These are phyloP conservation scores for Neopestalotiopsis sp. DNA, from an alignment of 2,329 filamentous ascomycete species.

Conservation along the genomic window DNA sequence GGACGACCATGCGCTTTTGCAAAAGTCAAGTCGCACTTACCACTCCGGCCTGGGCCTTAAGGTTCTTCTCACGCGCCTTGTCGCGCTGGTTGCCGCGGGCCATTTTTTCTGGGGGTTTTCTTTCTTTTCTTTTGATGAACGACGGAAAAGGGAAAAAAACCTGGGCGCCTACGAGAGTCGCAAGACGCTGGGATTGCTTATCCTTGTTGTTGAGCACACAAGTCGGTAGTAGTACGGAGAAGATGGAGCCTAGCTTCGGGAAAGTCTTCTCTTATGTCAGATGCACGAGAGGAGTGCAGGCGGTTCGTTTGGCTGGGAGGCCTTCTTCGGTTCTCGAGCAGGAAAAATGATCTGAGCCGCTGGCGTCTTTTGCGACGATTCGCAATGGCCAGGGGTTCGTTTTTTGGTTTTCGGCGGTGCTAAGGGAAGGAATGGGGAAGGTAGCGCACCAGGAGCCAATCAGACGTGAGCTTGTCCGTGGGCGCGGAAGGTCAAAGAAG, in stretches of 20 bases:
- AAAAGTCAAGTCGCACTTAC: conserved; percentile 49
- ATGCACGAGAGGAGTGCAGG: conserved; percentile 21
- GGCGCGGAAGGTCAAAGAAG: not conserved
- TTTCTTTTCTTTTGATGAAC: not conserved
- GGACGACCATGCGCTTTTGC: not conserved
- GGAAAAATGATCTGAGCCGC: not conserved
- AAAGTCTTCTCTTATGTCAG: conserved; percentile 11
- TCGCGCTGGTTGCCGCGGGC: conserved; percentile 96
- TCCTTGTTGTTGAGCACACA: not conserved
- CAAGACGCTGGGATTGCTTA: not conserved
- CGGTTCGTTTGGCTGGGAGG: not conserved
- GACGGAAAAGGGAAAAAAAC: not conserved
- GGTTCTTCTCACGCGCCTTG: conserved; percentile 86
- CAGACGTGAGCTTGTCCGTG: not conserved
- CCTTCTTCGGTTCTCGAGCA: not conserved
- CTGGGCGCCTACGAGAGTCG: not conserved
- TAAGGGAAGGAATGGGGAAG: not conserved
- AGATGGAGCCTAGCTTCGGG: not conserved
- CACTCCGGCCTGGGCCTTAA: conserved; percentile 68
- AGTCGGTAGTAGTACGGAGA: not conserved
- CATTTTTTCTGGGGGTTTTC: conserved; percentile 59
- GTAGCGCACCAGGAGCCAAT: not conserved
- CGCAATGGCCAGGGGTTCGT: not conserved
- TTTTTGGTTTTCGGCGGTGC: not conserved
- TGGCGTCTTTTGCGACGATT: not conserved